Conservation (phyloP, 225 moss, liverwort and hornwort genomes). For the Asterella californica region DNA sequence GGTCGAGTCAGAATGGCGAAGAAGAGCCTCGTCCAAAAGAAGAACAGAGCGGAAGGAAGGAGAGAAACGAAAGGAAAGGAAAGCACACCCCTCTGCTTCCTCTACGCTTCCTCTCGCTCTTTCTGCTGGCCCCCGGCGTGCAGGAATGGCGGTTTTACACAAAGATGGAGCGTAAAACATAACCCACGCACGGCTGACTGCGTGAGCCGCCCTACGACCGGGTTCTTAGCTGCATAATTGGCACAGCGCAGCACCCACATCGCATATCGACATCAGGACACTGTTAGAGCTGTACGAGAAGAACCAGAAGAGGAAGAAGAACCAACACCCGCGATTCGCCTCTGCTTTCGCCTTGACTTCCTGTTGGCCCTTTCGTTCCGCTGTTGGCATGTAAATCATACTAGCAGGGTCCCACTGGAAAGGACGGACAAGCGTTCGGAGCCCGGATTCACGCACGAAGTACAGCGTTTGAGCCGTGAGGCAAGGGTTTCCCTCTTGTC, state of each 20-base stretch:
- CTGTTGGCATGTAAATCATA: neutral
- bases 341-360: neutral
- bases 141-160: neutral
- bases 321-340: neutral
- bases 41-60: neutral
- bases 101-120: neutral
- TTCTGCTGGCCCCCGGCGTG: neutral
- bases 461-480: neutral
- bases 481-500: neutral
- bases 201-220: neutral
- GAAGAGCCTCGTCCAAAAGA: conserved; percentile 4
- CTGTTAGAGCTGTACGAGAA: neutral
- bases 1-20: conserved; percentile 3
- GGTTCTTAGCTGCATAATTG: neutral
- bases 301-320: neutral
- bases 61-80: neutral
- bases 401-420: neutral
- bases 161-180: neutral
- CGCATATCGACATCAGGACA: neutral
- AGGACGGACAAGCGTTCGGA: neutral
- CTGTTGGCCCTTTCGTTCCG: neutral
- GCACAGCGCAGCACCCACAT: neutral
- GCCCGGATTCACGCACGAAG: neutral
- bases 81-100: neutral
- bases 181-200: neutral